Conservation (phyloP, 345 rosid species). For the Schrenkiella parvula region DNA sequence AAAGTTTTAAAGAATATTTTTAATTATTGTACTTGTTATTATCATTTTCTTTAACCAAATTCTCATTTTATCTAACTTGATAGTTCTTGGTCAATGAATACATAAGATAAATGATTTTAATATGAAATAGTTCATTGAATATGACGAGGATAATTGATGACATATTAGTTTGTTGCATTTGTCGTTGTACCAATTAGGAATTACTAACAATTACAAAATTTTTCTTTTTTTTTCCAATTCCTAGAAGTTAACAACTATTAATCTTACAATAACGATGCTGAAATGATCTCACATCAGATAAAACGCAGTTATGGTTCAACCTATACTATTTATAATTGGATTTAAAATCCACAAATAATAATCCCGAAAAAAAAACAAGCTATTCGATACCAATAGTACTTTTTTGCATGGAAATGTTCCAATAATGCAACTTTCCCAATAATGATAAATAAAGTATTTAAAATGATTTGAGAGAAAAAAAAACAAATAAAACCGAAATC, state of each 20-base stretch:
- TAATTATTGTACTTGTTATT: too few species aligned
- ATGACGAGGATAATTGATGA: neutral
- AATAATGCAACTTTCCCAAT: constrained; percentile 26
- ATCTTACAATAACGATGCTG: too few species aligned
- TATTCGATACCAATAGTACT: neutral
- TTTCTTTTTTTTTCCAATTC: too few species aligned
- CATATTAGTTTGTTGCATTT: neutral
- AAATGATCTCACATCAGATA: too few species aligned
- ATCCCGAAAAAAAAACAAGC: neutral
- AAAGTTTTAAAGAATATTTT: too few species aligned
- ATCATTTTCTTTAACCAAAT: too few species aligned
- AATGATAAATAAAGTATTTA: constrained; percentile 9
- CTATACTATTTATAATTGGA: neutral
- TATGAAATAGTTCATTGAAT: too few species aligned
- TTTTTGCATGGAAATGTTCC: constrained; percentile 38
- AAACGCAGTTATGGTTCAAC: neutral
- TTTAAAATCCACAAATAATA: constrained; percentile 13
- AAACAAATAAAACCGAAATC: constrained; percentile 1
- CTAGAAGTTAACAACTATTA: neutral
- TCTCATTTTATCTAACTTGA: too few species aligned
- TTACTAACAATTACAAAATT: too few species aligned
- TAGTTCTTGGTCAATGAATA: too few species aligned
- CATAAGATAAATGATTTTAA: too few species aligned
- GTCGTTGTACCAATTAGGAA: too few species aligned
- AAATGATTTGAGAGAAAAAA: neutral